Evolutionary conservation across 73 alveolate species (phyloP), one percentile per base, ranked within the genome.

Genomic region (Paraurostyla sp.): DNA sequence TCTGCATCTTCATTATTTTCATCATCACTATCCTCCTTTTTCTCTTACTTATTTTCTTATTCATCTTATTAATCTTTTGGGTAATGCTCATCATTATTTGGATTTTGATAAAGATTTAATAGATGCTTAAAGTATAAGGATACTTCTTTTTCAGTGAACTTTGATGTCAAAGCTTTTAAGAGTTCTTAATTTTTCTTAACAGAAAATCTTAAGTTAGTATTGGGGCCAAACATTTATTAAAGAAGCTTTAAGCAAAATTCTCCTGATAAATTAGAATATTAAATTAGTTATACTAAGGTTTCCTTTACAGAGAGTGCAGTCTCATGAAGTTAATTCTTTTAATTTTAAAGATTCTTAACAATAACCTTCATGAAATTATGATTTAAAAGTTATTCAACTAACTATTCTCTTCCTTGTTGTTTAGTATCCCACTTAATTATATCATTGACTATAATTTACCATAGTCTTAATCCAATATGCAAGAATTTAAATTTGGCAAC

Each of bases 321-420:
- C 9, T 78, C 89, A 51, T 78, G 89, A 1, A 78, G 62, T 54
- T 78, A 51, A 54, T 50, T 54, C 78, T 78, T 78, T 25, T 50
- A 20, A 33, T 32, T 51, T 2, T 52, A 49, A 7, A 78, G 46
- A 54, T 78, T 78, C 29, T 78, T 78, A 15, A 78, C 89, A 11
- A 78, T 7, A 20, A 78, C 32, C 60, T 78, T 78, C 62, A 78
- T 54, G 62, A 78, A 78, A 22, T 20, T 20, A 9, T n/a, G 62
- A 0, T 38, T 78, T 33, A 78, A 11, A 1, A 78, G 22, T 4
- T 20, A n/a, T 4, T 78, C 78, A 32, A 78, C 42, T 0, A 49
- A 27, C 27, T 49, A 23, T 38, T 78, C 89, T 38, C 78, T 78
- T 25, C 20, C 13, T 54, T 78, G 45, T 18, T 52, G 59, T 45